Conservation (phyloP, 148 eudicot genomes). For the Heliamphora exappendiculata region DNA sequence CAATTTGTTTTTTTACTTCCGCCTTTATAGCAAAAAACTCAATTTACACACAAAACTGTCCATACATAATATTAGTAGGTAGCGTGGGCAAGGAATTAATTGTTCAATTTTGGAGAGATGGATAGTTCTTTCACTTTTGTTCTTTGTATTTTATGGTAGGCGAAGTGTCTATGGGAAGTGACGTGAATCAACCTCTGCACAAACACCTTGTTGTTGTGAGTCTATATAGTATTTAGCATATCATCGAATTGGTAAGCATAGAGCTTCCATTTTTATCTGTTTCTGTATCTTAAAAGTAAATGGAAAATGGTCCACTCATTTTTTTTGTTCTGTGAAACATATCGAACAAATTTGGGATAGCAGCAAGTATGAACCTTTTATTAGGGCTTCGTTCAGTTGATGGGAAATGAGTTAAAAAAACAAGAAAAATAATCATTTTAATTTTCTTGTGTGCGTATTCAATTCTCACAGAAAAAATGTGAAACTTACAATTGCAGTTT, state of each 20-base stretch:
- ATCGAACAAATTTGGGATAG: neutral
- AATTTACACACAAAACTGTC: constrained; percentile 8
- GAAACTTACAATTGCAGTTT: no score
- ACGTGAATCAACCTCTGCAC: neutral
- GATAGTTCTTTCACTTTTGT: neutral
- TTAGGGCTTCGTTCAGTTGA: no score
- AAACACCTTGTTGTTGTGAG: no score
- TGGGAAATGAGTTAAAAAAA: no score
- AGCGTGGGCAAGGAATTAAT: neutral
- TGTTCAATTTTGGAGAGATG: constrained; percentile 6
- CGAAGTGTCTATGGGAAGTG: neutral
- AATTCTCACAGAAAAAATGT: no score
- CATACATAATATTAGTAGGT: constrained; percentile 8
- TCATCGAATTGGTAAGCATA: no score
- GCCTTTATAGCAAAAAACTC: neutral
- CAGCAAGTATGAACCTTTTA: neutral
- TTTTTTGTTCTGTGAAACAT: neutral
- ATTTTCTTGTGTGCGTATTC: no score
- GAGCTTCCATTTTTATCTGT: neutral
- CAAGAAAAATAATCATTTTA: no score
- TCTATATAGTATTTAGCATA: no score
- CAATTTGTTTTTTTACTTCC: neutral
- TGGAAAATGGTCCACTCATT: neutral
- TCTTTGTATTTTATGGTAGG: neutral
- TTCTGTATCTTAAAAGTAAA: neutral